Evolutionary conservation across 2,329 filamentous ascomycete genomes (phyloP).

Genomic region (Alternaria metachromatica): DNA sequence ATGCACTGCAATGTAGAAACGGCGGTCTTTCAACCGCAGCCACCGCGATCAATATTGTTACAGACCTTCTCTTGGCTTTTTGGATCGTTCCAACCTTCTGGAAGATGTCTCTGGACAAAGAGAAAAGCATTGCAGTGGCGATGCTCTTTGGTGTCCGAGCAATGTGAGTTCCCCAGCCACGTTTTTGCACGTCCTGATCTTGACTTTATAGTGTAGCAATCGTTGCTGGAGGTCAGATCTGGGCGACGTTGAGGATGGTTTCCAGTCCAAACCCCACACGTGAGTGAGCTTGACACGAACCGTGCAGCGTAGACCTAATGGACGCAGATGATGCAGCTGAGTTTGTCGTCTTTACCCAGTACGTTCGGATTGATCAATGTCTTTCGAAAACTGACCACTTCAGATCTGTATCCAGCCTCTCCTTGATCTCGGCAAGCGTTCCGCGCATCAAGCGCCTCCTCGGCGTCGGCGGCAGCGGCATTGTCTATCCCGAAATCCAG

Average conservation of each 20-base stretch:
- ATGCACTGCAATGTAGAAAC: slow-evolving; percentile 15
- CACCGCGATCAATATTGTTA: slow-evolving; percentile 27
- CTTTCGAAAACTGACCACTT: neutral
- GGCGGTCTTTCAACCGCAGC: slow-evolving; percentile 21
- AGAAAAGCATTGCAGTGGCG: slow-evolving; percentile 9
- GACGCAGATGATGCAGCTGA: slow-evolving; percentile 18
- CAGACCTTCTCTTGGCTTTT: slow-evolving; percentile 29
- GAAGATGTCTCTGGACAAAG: slow-evolving; percentile 23
- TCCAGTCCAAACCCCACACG: slow-evolving; percentile 16
- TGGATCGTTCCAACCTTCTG: slow-evolving; percentile 36
- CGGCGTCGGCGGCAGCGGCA: slow-evolving; percentile 20
- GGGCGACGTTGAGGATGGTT: slow-evolving; percentile 15
- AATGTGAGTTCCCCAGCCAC: slow-evolving; percentile 9
- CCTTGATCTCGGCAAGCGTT: slow-evolving; percentile 24
- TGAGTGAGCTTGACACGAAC: slow-evolving; percentile 3
- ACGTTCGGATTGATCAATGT: neutral
- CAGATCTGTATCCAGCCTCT: slow-evolving; percentile 25
- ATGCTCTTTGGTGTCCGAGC: slow-evolving; percentile 24
- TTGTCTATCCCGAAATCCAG: slow-evolving; percentile 18
- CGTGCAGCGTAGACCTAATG: slow-evolving; percentile 5
- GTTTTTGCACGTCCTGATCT: neutral
- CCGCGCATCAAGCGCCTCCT: slow-evolving; percentile 26
- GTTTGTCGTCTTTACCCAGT: slow-evolving; percentile 23
- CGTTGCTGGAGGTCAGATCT: slow-evolving; percentile 19
- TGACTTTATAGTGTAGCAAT: slow-evolving; percentile 16